Percentiles rank a stretch among this genome's conserved stretches.
Evolutionary conservation across 345 rosid species (phyloP).

Genomic region (Euphorbia peplus): DNA sequence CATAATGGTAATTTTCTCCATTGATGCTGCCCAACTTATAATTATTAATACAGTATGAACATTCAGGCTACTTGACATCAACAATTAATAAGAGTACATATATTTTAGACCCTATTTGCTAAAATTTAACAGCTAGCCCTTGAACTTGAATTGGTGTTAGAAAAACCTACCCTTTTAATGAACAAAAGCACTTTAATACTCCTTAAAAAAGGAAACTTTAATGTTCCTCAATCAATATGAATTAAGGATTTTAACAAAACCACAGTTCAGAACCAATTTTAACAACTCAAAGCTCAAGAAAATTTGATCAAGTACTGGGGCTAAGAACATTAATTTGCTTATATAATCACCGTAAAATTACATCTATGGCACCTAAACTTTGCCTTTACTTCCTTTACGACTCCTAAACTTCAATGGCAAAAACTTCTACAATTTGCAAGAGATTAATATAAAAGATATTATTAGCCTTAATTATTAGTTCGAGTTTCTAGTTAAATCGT

Average conservation of each 20-base stretch:
- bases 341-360: too few species aligned
- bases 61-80: background rate
- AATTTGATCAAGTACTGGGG: background rate
- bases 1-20: slow-evolving; percentile 83
- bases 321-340: background rate
- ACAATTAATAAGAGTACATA: too few species aligned
- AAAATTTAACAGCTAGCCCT: background rate
- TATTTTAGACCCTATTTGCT: background rate
- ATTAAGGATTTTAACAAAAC: too few species aligned
- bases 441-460: too few species aligned
- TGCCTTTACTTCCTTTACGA: too few species aligned
- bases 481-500: too few species aligned
- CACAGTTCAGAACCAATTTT: background rate
- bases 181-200: background rate
- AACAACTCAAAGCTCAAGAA: background rate
- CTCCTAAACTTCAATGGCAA: too few species aligned
- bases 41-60: background rate
- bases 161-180: background rate
- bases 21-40: slow-evolving; percentile 47
- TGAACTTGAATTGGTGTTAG: background rate
- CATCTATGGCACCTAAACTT: too few species aligned
- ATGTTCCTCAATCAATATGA: too few species aligned
- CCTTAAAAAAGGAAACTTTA: background rate
- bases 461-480: too few species aligned
- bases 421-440: too few species aligned